phyloP scores from a whole-genome alignment of 208 protist genomes.

The Herpetomonas muscarum region DNA sequence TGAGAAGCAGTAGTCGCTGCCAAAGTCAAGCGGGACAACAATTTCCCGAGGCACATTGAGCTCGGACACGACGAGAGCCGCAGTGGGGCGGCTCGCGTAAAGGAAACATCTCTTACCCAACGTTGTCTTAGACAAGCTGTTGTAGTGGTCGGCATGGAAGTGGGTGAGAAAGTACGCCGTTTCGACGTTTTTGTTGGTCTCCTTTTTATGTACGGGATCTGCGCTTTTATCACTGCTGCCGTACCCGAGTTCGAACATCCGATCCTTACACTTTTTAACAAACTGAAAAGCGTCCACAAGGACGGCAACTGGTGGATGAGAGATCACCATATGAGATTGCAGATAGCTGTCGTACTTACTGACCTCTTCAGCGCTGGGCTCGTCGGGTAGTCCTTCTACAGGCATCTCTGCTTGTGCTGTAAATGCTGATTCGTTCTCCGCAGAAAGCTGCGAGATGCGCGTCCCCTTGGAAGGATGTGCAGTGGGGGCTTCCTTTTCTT shows the following conservation, averaged over 20 bases:
- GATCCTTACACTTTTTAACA: not conserved
- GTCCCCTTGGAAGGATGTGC: too few relatives aligned
- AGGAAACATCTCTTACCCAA: slow-evolving; percentile 51
- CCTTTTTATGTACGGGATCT: too few relatives aligned
- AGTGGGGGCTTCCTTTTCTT: too few relatives aligned
- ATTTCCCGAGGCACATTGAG: slow-evolving; percentile 36
- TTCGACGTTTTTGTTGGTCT: too few relatives aligned
- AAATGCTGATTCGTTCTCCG: too few relatives aligned
- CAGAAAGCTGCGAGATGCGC: too few relatives aligned
- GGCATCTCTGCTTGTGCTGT: too few relatives aligned
- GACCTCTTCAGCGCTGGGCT: too few relatives aligned
- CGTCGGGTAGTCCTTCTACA: too few relatives aligned
- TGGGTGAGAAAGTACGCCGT: slow-evolving; percentile 88
- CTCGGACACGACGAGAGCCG: slow-evolving; percentile 36
- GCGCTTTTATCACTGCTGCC: slow-evolving; percentile 24
- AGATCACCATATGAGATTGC: too few relatives aligned
- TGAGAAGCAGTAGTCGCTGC: slow-evolving; percentile 48
- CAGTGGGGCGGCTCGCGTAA: slow-evolving; percentile 64
- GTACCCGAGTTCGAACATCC: not conserved
- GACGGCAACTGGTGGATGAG: slow-evolving; percentile 24
- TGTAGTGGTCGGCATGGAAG: slow-evolving; percentile 92
- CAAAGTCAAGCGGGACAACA: slow-evolving; percentile 47
- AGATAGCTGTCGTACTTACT: too few relatives aligned
- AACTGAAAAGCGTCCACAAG: slow-evolving; percentile 80
- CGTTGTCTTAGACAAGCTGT: slow-evolving; percentile 31